phyloP scores from a whole-genome alignment of 2,329 filamentous ascomycete species.

The Xylariaceae sp. region DNA sequence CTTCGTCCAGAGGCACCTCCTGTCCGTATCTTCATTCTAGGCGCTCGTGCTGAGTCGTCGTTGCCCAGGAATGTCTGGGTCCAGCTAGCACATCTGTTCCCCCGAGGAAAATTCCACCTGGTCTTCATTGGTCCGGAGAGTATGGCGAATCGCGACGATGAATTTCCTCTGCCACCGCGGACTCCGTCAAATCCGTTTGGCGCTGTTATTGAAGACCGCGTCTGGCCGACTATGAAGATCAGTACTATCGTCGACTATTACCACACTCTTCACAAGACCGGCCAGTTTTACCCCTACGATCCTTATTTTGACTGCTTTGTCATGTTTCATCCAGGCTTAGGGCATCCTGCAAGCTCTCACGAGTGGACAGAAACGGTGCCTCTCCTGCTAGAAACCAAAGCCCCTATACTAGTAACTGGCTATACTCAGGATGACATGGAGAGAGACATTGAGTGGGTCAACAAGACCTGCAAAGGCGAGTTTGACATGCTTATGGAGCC shows the following conservation, averaged over 20 bases:
- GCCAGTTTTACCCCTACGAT: slow-evolving; percentile 89
- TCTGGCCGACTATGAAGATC: slow-evolving; percentile 89
- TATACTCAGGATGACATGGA: slow-evolving; percentile 96
- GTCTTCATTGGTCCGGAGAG: slow-evolving; percentile 94
- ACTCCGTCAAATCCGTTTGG: slow-evolving; percentile 88
- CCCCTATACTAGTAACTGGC: slow-evolving; percentile 89
- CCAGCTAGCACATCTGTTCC: slow-evolving; percentile 91
- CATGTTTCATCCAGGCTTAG: slow-evolving; percentile 92
- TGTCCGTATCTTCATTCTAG: slow-evolving; percentile 87
- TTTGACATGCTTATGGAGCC: slow-evolving; percentile 90
- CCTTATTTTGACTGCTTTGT: slow-evolving; percentile 98
- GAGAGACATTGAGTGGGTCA: slow-evolving; percentile 85
- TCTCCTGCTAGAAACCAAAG: slow-evolving; percentile 87
- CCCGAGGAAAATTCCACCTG: slow-evolving; percentile 82
- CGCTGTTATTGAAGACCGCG: slow-evolving; percentile 85
- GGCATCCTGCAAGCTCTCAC: slow-evolving; percentile 86
- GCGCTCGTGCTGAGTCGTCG: slow-evolving; percentile 94
- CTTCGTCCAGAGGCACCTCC: slow-evolving; percentile 81
- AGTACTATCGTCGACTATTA: slow-evolving; percentile 98
- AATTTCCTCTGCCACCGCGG: slow-evolving; percentile 85
- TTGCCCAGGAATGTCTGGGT: slow-evolving; percentile 91
- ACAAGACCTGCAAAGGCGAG: slow-evolving; percentile 79
- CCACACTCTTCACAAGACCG: slow-evolving; percentile 88
- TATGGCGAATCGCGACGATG: slow-evolving; percentile 89
- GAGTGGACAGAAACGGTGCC: slow-evolving; percentile 94